A percentile compares a stretch with the other conserved stretches of the same genome.
These are phyloP conservation scores for Fusarium sp. DNA, from an alignment of 2,329 filamentous ascomycete species.

Conservation along the genomic window DNA sequence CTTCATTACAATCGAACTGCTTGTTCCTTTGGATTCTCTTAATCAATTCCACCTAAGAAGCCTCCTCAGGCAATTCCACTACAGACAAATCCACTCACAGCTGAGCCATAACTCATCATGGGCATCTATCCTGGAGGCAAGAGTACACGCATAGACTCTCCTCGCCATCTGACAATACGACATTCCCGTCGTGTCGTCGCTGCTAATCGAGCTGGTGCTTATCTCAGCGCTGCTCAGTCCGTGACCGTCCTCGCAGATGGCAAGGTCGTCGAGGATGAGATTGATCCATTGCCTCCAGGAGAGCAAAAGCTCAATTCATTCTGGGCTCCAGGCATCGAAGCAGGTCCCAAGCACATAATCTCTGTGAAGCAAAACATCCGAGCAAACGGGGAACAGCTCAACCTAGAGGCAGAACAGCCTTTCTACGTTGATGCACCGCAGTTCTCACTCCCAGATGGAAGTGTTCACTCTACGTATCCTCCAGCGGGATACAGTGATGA, in stretches of 20 bases:
- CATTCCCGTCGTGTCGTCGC: conserved; percentile 3
- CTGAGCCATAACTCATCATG: background rate
- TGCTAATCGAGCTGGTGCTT: background rate
- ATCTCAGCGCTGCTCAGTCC: background rate
- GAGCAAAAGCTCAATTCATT: conserved; percentile 31
- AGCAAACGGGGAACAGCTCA: background rate
- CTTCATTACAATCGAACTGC: background rate
- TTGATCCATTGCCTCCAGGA: conserved; percentile 9
- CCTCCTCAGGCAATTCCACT: fast-evolving
- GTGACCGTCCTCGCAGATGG: background rate
- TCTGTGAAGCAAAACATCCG: background rate
- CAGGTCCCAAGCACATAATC: conserved; percentile 21
- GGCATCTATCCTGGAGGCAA: conserved; percentile 29
- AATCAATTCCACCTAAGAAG: fast-evolving
- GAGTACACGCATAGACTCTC: conserved; percentile 17
- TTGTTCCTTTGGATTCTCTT: fast-evolving
- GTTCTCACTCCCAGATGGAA: conserved; percentile 47
- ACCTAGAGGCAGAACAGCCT: conserved; percentile 15
- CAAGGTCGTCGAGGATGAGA: background rate
- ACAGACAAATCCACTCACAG: background rate
- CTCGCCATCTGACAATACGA: conserved; percentile 15
- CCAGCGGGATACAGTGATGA: conserved; percentile 51
- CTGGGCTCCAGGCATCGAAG: conserved; percentile 31
- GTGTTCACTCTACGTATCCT: conserved; percentile 53
- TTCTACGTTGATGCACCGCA: conserved; percentile 53